These are phyloP conservation scores for Macaranga tanarius DNA, from an alignment of 441 rosid species.

Conservation along the genomic window DNA sequence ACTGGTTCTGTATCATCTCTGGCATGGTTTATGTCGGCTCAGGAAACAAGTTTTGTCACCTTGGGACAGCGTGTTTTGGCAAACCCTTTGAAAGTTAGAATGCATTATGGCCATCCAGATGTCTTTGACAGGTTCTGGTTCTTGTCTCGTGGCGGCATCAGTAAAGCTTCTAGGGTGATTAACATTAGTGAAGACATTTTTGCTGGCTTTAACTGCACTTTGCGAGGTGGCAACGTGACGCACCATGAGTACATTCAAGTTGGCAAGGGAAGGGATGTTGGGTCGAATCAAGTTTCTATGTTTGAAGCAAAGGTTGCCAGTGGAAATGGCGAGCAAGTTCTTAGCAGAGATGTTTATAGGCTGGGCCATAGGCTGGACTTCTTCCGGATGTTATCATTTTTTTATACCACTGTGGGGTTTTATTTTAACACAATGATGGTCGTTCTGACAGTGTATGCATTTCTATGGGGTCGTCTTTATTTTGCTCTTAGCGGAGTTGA, in stretches of 20 bases:
- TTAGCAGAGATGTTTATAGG: constrained; percentile 87
- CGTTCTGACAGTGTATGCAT: constrained; percentile 67
- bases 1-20: constrained; percentile 96
- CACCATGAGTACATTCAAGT: constrained; percentile 91
- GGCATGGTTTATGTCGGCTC: constrained; percentile 95
- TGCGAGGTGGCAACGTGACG: constrained; percentile 84
- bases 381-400: constrained; percentile 91
- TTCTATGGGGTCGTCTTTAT: constrained; percentile 86
- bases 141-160: constrained; percentile 81
- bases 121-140: constrained; percentile 93
- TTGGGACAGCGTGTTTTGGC: constrained; percentile 93
- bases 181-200: constrained; percentile 93
- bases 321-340: constrained; percentile 83
- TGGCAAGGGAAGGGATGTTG: constrained; percentile 93
- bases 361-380: constrained; percentile 90
- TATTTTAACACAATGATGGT: constrained; percentile 83
- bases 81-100: constrained; percentile 79
- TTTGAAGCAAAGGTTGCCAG: constrained; percentile 91
- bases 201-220: constrained; percentile 91
- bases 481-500: constrained; percentile 85
- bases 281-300: constrained; percentile 81
- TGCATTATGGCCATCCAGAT: constrained; percentile 97
- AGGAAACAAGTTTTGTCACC: constrained; percentile 90
- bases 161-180: constrained; percentile 88
- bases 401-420: constrained; percentile 75